Conservation (phyloP, 2,329 filamentous ascomycete genomes). For the Beauveria asiatica region DNA sequence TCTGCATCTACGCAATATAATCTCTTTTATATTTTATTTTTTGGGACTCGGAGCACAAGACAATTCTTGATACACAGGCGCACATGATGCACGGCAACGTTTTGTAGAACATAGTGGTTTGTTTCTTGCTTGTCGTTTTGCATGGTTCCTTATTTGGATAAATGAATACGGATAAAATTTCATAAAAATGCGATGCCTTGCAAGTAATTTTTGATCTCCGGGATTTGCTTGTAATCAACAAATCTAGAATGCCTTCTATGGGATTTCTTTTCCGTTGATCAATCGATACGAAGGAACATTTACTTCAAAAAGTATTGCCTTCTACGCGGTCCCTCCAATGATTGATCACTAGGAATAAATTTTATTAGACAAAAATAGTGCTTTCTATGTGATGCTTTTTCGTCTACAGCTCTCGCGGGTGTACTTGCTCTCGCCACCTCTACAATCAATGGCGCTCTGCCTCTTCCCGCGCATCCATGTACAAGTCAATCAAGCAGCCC, state of each 20-base stretch:
- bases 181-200: too few relatives aligned
- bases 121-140: background rate
- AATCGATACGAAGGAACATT: background rate
- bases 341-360: background rate
- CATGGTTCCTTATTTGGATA: conserved; percentile 6
- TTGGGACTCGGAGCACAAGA: background rate
- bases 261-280: too few relatives aligned
- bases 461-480: conserved; percentile 72
- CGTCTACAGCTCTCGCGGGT: background rate
- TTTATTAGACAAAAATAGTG: background rate
- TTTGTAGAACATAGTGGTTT: background rate
- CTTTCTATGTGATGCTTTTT: background rate
- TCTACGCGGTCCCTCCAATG: background rate
- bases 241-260: too few relatives aligned
- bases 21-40: background rate
- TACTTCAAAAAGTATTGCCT: background rate
- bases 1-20: conserved; percentile 2
- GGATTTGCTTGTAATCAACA: too few relatives aligned
- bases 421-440: background rate
- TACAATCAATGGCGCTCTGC: conserved; percentile 19
- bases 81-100: background rate
- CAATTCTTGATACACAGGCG: background rate
- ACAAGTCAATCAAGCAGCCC: conserved; percentile 87
- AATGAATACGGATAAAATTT: background rate
- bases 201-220: too few relatives aligned